A percentile compares a stretch with the other conserved stretches of the same genome.
Evolutionary conservation across 2,329 filamentous ascomycete genomes (phyloP).

Genomic region (Xylariaceae sp.): DNA sequence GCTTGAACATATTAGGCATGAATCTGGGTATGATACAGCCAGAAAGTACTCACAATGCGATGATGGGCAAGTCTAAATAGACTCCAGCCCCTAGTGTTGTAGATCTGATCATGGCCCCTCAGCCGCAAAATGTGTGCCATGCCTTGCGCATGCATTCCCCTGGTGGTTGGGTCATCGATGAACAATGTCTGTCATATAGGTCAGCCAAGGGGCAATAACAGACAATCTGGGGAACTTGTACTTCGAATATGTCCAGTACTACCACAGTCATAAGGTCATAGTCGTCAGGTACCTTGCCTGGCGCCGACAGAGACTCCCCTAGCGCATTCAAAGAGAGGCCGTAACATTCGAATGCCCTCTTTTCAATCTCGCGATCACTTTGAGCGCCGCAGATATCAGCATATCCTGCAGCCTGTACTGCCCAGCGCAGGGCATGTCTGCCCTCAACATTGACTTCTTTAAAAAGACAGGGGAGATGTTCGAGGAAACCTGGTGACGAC

Average conservation of each 20-base stretch:
- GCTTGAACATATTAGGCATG: slow-evolving; percentile 11
- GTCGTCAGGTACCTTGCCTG: slow-evolving; percentile 33
- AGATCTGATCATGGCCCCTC: slow-evolving; percentile 30
- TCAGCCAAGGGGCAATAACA: not conserved
- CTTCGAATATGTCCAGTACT: slow-evolving; percentile 37
- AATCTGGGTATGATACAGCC: too few species aligned
- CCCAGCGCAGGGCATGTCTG: slow-evolving; percentile 32
- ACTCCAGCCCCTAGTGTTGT: slow-evolving; percentile 34
- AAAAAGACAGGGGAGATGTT: slow-evolving; percentile 31
- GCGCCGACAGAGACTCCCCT: slow-evolving; percentile 24
- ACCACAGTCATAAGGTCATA: slow-evolving; percentile 37
- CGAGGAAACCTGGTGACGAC: slow-evolving; percentile 34
- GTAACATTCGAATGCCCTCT: slow-evolving; percentile 30
- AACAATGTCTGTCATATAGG: slow-evolving; percentile 27
- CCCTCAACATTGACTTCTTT: slow-evolving; percentile 34
- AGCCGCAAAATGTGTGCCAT: slow-evolving; percentile 37
- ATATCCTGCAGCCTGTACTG: slow-evolving; percentile 32
- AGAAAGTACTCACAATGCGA: slow-evolving; percentile 19
- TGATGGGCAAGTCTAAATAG: slow-evolving; percentile 36
- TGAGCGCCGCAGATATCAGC: slow-evolving; percentile 28
- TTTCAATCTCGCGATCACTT: slow-evolving; percentile 13
- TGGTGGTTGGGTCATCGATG: slow-evolving; percentile 18
- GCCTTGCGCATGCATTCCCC: slow-evolving; percentile 32
- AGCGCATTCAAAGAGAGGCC: slow-evolving; percentile 31
- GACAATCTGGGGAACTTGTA: slow-evolving; percentile 7